phyloP scores from a whole-genome alignment of 2,329 filamentous ascomycete species.

The Lachnellula cervina region DNA sequence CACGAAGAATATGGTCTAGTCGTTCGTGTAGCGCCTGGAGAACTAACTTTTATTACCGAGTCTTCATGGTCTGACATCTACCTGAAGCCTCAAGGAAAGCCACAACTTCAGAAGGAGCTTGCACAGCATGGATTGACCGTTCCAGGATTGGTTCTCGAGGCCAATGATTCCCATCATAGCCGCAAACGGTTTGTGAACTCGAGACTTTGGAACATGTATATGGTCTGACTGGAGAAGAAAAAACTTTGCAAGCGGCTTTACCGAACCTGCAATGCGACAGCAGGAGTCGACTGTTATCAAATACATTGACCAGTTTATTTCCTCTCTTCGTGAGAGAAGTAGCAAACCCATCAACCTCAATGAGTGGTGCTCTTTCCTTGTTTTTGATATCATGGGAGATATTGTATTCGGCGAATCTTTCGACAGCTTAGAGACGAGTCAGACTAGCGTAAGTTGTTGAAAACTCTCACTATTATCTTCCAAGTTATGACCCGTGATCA shows the following conservation, averaged over 20 bases:
- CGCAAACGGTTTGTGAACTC: conserved; percentile 1
- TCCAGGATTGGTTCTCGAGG: conserved; percentile 5
- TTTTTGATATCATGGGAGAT: conserved; percentile 39
- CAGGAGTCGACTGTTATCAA: conserved; percentile 38
- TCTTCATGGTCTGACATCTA: conserved; percentile 13
- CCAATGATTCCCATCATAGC: conserved; percentile 6
- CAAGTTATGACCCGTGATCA: too few species aligned
- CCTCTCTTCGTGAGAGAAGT: background rate
- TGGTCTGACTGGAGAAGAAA: background rate
- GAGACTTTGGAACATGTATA: background rate
- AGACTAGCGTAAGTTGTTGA: conserved; percentile 5
- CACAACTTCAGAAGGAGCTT: conserved; percentile 6
- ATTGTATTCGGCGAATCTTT: conserved; percentile 38
- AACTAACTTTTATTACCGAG: conserved; percentile 4
- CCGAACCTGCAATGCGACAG: conserved; percentile 29
- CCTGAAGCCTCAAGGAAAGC: background rate
- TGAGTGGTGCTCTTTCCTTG: conserved; percentile 18
- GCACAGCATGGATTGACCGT: background rate
- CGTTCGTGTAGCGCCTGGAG: background rate
- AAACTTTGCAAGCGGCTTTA: background rate
- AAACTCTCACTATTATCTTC: background rate
- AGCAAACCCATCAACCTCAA: background rate
- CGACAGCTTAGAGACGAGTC: conserved; percentile 33
- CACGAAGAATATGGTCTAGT: conserved; percentile 8
- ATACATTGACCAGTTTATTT: conserved; percentile 36